Evolutionary conservation across 1,284 basidiomycete species (phyloP), one percentile per base, ranked within the genome.

Genomic region (Cryptococcus sp.): DNA sequence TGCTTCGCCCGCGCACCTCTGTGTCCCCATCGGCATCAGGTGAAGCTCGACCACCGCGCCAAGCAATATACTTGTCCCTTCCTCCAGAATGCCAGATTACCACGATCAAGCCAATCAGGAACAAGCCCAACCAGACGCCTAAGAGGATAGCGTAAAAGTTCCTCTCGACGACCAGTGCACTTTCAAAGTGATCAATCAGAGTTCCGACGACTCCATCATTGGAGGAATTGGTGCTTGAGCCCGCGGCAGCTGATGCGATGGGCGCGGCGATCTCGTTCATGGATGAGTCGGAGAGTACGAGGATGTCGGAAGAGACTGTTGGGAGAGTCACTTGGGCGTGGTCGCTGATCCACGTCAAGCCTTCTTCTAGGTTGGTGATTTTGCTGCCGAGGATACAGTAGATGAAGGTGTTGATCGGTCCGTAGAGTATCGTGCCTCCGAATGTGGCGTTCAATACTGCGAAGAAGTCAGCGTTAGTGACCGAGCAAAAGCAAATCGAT

Each of bases 301-400:
- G 85, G 41, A 88, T 83, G 57, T 84, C 83, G 50, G 87, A 79
- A 56, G 89, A 87, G 42, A 96, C 83, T 39, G 82, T 83, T 0
- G 90, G 87, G 52, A 97, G 84, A 64, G 89, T 81, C 63, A 96
- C 83, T 48, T 86, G 81, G 41, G 94, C 86, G 75, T 95, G 93
- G 64, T 93, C 82, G 68, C 94, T 88, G 61, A 98, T 82, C 85
- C 95, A 98, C 0, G 91, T 96, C 50, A 98, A 82, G 8, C 90
- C 93, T 20, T 86, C 83, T 77, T 94, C 90, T 67, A 99, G 83
- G 7, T 87, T 89, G 56, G 86, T 82, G 50, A 98, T 87, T 75
- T 99, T 99, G 60, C 84, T 85, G 5, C 94, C 93, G 63, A 98
- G 83, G 68, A 97, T 83, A 75, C 95, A 99, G 68, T 83, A 84